Evolutionary conservation across 1,284 basidiomycete genomes (phyloP).

Genomic region (Puccinia hordei): DNA sequence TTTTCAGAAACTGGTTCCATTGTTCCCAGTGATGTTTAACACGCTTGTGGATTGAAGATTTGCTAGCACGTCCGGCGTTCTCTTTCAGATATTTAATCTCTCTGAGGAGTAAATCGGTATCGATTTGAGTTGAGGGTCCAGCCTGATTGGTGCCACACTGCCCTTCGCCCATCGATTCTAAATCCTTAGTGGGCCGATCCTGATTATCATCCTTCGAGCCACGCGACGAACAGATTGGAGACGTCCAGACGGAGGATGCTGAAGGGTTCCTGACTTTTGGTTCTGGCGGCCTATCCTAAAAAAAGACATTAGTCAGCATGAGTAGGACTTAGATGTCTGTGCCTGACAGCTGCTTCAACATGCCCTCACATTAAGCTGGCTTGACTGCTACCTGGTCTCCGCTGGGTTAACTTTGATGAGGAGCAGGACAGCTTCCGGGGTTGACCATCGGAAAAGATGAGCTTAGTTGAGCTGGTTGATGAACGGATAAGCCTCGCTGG

Average conservation of each 20-base stretch:
- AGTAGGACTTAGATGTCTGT: not conserved
- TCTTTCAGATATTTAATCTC: not conserved
- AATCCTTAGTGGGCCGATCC: not conserved
- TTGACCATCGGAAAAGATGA: constrained; percentile 13
- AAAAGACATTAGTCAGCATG: constrained; percentile 5
- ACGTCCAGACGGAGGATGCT: not conserved
- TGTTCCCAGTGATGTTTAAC: constrained; percentile 29
- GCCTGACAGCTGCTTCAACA: not conserved
- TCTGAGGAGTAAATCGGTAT: constrained; percentile 20
- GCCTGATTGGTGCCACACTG: not conserved
- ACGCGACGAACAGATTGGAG: not conserved
- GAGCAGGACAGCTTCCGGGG: not conserved
- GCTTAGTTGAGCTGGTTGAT: constrained; percentile 2
- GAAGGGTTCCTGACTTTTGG: not conserved
- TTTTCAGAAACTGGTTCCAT: constrained; percentile 44
- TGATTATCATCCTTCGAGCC: not conserved
- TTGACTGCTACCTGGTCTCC: constrained; percentile 1
- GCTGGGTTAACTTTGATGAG: not conserved
- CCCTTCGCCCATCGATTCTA: not conserved
- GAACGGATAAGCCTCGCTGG: not conserved
- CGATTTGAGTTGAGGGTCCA: constrained; percentile 11
- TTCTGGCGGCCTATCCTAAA: constrained; percentile 13
- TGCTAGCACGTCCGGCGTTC: not conserved
- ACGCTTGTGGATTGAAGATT: constrained; percentile 13
- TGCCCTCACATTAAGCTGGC: constrained; percentile 21